Evolutionary conservation across 495 filamentous ascomycete species (phyloP).

Genomic region (Neurospora africana): DNA sequence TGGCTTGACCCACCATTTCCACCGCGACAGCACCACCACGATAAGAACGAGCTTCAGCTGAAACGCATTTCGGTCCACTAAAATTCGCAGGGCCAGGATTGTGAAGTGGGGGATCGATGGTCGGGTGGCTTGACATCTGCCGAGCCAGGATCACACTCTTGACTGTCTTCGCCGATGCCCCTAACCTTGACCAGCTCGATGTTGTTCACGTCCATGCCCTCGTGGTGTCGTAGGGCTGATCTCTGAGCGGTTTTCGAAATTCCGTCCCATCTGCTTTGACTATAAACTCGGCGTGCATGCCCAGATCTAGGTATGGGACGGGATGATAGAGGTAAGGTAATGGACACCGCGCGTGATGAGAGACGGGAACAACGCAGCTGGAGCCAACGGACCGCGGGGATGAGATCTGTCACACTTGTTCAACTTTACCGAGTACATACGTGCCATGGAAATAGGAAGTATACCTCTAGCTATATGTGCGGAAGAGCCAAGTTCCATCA

Average conservation of each 20-base stretch:
- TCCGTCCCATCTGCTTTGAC: background rate
- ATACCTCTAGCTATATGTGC: background rate
- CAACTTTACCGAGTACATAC: background rate
- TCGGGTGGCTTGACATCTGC: conserved; percentile 18
- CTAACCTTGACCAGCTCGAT: background rate
- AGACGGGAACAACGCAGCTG: background rate
- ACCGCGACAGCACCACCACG: background rate
- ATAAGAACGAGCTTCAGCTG: background rate
- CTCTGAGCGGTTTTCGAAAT: conserved; percentile 7
- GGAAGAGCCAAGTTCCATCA: background rate
- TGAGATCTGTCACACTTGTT: background rate
- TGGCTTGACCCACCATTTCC: background rate
- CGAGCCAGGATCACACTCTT: conserved; percentile 13
- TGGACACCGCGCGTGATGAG: background rate
- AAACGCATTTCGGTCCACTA: conserved; percentile 16
- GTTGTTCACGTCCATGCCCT: background rate
- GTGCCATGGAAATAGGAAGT: background rate
- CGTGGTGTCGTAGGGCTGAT: conserved; percentile 4
- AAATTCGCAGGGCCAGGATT: conserved; percentile 9
- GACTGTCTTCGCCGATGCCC: background rate
- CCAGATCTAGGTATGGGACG: conserved; percentile 5
- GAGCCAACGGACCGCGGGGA: background rate
- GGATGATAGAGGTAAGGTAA: background rate
- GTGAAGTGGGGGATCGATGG: conserved; percentile 5
- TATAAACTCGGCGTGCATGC: conserved; percentile 9